Evolutionary conservation across 1,284 basidiomycete genomes (phyloP), one percentile per base, ranked within the genome.

Genomic region (Cryptococcus floricola): DNA sequence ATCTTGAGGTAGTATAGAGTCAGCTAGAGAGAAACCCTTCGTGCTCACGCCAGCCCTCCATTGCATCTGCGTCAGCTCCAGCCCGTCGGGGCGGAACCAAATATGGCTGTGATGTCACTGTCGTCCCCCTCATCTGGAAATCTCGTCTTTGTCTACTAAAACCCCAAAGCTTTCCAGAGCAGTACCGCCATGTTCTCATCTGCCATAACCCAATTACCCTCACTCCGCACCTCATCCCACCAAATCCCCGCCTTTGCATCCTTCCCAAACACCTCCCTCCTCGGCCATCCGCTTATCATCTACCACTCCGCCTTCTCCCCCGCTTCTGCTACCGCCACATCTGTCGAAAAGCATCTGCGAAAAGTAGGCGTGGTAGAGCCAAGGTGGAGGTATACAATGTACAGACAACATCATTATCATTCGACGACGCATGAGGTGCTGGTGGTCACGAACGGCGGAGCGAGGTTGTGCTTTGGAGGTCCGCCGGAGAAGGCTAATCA

Each of bases 371-470:
- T 77, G 12, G 77, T 75, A 50, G 54, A 59, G 34, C 77, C 78
- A 13, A 70, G 71, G 59, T 79, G 79, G 79, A 68, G 75, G 39
- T 81, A 75, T 64, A 69, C 76, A 19, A 80, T 79, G 78, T 80
- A 80, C 67, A 59, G 56, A 25, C 68, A 70, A n/a, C 75, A 74
- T 38, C 78, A 81, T 63, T 80, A 77, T 64, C 78, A 81, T 59
- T 77, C 76, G 28, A 80, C 75, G 42, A 75, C 75, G 39, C 75
- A 80, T 68, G 79, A 80, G 59, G 68, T 80, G 37, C 66, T 80
- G 45, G 72, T 73, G 42, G 65, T 79, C 45, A 60, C 62, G 18
- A 51, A 57, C 4, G 78, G 78, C 1, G 57, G 69, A 12, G 79
- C 77, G 5, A 65, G 53, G 25, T 52, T 80, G 14, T 76, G 76